These are phyloP conservation scores for Zymoseptoria tritici DNA, from an alignment of 2,329 filamentous ascomycete genomes.

Conservation along the genomic window DNA sequence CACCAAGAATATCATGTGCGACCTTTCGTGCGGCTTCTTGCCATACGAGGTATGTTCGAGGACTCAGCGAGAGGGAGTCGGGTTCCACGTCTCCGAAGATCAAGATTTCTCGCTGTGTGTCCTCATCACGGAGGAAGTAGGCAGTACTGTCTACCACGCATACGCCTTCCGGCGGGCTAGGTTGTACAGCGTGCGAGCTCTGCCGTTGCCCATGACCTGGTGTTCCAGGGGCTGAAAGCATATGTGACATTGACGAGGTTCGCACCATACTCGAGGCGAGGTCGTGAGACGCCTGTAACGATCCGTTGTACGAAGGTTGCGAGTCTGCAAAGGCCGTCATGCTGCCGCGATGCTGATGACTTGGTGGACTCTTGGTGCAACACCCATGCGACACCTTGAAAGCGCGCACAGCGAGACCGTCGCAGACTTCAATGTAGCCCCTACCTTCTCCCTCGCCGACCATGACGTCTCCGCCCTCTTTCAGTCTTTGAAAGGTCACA, in stretches of 20 bases:
- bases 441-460: constrained; percentile 71
- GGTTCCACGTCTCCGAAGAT: constrained; percentile 96
- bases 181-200: constrained; percentile 20
- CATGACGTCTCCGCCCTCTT: constrained; percentile 79
- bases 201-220: constrained; percentile 21
- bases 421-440: constrained; percentile 82
- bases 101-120: constrained; percentile 67
- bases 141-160: constrained; percentile 84
- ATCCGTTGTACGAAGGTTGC: constrained; percentile 23
- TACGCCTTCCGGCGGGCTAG: constrained; percentile 19
- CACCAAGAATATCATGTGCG: constrained; percentile 60
- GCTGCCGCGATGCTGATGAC: constrained; percentile 37
- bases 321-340: constrained; percentile 30
- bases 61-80: constrained; percentile 72
- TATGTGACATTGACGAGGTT: constrained; percentile 22
- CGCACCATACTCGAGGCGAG: constrained; percentile 16
- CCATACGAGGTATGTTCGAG: constrained; percentile 80
- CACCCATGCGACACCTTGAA: constrained; percentile 85
- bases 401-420: constrained; percentile 80
- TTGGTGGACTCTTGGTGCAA: constrained; percentile 59
- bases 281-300: constrained; percentile 17
- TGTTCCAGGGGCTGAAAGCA: constrained; percentile 24
- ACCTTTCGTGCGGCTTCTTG: constrained; percentile 82
- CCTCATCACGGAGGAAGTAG: constrained; percentile 67
- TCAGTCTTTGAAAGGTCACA: constrained; percentile 79